Conservation (phyloP, 495 filamentous ascomycete genomes). For the Neurospora africana region DNA sequence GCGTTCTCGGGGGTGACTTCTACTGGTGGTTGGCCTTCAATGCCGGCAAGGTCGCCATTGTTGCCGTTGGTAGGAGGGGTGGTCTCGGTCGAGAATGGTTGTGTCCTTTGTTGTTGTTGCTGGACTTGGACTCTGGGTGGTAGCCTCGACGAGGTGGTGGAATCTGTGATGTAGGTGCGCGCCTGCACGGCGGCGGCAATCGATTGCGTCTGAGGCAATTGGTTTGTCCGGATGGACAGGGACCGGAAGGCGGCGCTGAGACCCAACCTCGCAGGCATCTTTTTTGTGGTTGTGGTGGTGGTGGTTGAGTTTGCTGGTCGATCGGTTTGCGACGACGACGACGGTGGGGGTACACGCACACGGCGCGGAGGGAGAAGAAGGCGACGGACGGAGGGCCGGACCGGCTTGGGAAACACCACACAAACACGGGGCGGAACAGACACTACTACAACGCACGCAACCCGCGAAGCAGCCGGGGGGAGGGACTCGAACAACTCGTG, state of each 20-base stretch:
- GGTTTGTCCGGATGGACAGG: slow-evolving; percentile 32
- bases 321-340: neutral
- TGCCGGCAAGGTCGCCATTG: slow-evolving; percentile 7
- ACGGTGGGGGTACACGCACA: neutral
- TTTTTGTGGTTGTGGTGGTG: slow-evolving; percentile 1
- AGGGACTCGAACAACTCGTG: neutral
- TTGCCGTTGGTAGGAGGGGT: slow-evolving; percentile 1
- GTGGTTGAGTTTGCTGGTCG: neutral
- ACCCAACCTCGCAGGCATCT: slow-evolving; percentile 43
- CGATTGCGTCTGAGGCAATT: slow-evolving; percentile 55
- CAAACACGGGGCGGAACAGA: neutral
- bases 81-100: slow-evolving; percentile 2
- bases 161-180: slow-evolving; percentile 20
- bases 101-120: neutral
- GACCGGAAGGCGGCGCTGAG: slow-evolving; percentile 33
- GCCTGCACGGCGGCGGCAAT: slow-evolving; percentile 43
- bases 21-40: slow-evolving; percentile 14
- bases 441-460: neutral
- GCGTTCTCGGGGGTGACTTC: slow-evolving; percentile 19
- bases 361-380: neutral
- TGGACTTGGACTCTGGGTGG: neutral
- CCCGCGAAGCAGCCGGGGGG: neutral
- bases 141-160: slow-evolving; percentile 3
- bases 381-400: neutral
- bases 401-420: neutral